Percentiles rank a stretch among this genome's conserved stretches.
Conservation (phyloP, 768 basidiomycete genomes). For the Agaricus sinodeliciosus region DNA sequence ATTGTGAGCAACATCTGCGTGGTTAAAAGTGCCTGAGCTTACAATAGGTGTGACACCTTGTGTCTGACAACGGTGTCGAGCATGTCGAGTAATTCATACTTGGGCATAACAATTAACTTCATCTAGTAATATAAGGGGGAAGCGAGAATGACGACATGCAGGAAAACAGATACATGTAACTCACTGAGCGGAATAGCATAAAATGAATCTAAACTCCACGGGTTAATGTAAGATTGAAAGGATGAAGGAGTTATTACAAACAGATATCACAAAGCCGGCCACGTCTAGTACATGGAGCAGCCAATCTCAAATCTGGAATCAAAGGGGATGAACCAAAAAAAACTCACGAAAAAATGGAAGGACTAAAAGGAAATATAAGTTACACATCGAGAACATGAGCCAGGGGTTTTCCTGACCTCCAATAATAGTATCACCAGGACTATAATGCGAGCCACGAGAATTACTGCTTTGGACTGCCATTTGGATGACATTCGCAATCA, state of each 20-base stretch:
- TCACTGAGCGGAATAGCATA: conserved; percentile 46
- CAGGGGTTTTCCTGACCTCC: conserved; percentile 20
- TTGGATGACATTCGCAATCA: conserved; percentile 52
- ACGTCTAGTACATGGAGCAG: conserved; percentile 16
- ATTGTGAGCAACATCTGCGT: not conserved
- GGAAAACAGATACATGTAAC: not conserved
- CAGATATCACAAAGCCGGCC: conserved; percentile 47
- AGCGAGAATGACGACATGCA: not conserved
- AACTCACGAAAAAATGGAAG: conserved; percentile 39
- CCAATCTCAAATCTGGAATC: no score
- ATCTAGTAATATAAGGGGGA: conserved; percentile 28
- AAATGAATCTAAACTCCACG: conserved; percentile 40
- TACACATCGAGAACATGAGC: conserved; percentile 3
- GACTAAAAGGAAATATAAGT: conserved; percentile 17
- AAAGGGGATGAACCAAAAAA: not conserved
- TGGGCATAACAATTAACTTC: conserved; percentile 39
- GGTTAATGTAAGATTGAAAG: conserved; percentile 10
- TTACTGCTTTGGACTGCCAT: conserved; percentile 35
- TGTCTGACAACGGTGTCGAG: conserved; percentile 40
- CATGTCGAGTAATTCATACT: conserved; percentile 37
- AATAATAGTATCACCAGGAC: conserved; percentile 43
- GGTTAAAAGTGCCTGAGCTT: conserved; percentile 11
- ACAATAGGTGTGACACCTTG: conserved; percentile 43
- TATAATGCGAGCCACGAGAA: conserved; percentile 28
- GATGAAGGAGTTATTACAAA: conserved; percentile 20